phyloP scores from a whole-genome alignment of 106 monocot species.

The Apostasia shenzhenica region DNA sequence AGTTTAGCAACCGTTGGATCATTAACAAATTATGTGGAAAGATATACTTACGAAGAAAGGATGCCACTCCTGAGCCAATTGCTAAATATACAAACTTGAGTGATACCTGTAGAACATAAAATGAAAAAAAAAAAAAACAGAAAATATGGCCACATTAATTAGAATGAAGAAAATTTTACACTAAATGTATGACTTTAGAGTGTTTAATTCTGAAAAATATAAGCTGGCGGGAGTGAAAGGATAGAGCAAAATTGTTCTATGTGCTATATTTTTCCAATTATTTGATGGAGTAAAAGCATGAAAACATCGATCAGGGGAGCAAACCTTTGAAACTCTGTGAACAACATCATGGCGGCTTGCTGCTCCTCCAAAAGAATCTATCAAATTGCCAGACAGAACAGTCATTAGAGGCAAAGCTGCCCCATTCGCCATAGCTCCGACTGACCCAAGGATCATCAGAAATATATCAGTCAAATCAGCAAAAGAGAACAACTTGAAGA shows the following conservation, averaged over 20 bases:
- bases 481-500: conserved; percentile 40
- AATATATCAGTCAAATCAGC: conserved; percentile 37
- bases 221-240: not conserved
- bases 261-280: not conserved
- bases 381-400: conserved; percentile 27
- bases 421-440: conserved; percentile 33
- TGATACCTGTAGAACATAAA: conserved; percentile 15
- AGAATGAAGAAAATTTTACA: too few relatives aligned
- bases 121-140: not conserved
- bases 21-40: not conserved
- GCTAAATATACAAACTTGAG: conserved; percentile 42
- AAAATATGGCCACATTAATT: not conserved
- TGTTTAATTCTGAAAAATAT: not conserved
- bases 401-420: conserved; percentile 29
- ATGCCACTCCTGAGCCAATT: conserved; percentile 29
- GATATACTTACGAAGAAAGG: conserved; percentile 40
- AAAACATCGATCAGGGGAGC: not conserved
- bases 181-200: not conserved
- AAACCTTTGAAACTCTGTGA: conserved; percentile 38
- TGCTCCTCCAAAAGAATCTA: conserved; percentile 34
- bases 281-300: not conserved
- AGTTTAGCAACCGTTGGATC: too few relatives aligned
- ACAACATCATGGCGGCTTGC: conserved; percentile 12
- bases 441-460: conserved; percentile 35
- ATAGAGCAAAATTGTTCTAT: not conserved